phyloP scores from a whole-genome alignment of 2,329 filamentous ascomycete species.

The Talaromyces atroroseus region DNA sequence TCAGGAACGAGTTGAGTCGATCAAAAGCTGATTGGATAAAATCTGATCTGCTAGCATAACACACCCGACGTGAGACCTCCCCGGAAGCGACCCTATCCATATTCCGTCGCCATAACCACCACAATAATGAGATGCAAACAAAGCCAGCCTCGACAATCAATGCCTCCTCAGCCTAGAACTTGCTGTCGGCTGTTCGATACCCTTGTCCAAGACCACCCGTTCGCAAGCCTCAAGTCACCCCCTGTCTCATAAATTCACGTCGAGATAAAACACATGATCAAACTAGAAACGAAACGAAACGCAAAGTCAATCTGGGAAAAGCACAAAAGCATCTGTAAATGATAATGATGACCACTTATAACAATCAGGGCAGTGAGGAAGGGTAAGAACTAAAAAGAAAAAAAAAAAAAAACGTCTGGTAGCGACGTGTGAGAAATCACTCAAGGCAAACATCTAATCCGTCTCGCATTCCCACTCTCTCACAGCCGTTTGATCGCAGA shows the following conservation, averaged over 20 bases:
- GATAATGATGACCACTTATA: neutral
- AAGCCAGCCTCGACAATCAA: neutral
- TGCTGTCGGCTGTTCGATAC: neutral
- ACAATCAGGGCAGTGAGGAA: neutral
- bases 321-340: neutral
- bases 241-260: conserved; percentile 10
- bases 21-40: neutral
- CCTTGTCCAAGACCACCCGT: neutral
- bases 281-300: neutral
- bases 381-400: neutral
- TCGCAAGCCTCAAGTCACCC: neutral
- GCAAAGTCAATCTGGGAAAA: neutral
- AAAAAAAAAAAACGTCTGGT: neutral
- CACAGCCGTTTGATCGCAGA: conserved; percentile 12
- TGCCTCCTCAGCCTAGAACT: neutral
- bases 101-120: conserved; percentile 37
- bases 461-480: conserved; percentile 9
- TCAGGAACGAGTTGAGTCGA: neutral
- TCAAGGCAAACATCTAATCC: conserved; percentile 8
- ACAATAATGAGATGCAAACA: conserved; percentile 11
- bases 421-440: neutral
- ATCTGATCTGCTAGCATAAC: conserved; percentile 1
- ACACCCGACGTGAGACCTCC: conserved; percentile 39
- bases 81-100: conserved; percentile 45
- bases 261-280: conserved; percentile 9